These are phyloP conservation scores for Penicillium sp. DNA, from an alignment of 2,329 filamentous ascomycete species.

Conservation along the genomic window DNA sequence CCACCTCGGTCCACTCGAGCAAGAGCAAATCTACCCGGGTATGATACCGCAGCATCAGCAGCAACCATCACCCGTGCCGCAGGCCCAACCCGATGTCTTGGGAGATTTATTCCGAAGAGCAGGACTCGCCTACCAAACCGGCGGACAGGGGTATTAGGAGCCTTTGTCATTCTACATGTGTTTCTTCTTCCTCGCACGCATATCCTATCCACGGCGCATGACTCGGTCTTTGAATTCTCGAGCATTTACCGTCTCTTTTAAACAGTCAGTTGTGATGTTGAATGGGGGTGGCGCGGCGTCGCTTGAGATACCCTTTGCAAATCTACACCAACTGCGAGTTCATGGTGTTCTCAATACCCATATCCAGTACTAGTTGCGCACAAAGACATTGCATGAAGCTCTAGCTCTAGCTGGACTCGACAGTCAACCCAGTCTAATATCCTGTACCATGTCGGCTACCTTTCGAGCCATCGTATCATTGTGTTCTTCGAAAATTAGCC, in stretches of 20 bases:
- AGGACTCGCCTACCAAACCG: conserved; percentile 36
- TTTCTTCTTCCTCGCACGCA: background rate
- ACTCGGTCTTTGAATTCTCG: conserved; percentile 7
- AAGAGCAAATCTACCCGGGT: conserved; percentile 5
- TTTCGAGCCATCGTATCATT: conserved; percentile 52
- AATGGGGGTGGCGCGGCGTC: conserved; percentile 10
- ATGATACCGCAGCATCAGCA: conserved; percentile 13
- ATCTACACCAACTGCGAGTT: conserved; percentile 10
- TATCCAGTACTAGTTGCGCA: background rate
- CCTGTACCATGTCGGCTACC: conserved; percentile 49
- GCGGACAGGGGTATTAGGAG: conserved; percentile 15
- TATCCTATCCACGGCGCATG: conserved; percentile 10
- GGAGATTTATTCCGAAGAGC: conserved; percentile 45
- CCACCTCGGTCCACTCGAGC: conserved; percentile 27
- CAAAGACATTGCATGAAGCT: too few relatives aligned
- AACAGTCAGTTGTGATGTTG: conserved; percentile 1
- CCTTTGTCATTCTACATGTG: background rate
- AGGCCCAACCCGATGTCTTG: conserved; percentile 36
- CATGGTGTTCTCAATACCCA: background rate
- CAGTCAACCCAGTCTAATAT: conserved; percentile 33
- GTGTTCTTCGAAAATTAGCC: conserved; percentile 31
- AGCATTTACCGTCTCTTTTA: conserved; percentile 2
- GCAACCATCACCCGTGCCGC: conserved; percentile 14
- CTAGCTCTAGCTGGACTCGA: too few relatives aligned
- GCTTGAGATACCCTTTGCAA: conserved; percentile 27